These are phyloP conservation scores for Pichia sp. DNA, from an alignment of 1,139 yeast species.

Conservation along the genomic window DNA sequence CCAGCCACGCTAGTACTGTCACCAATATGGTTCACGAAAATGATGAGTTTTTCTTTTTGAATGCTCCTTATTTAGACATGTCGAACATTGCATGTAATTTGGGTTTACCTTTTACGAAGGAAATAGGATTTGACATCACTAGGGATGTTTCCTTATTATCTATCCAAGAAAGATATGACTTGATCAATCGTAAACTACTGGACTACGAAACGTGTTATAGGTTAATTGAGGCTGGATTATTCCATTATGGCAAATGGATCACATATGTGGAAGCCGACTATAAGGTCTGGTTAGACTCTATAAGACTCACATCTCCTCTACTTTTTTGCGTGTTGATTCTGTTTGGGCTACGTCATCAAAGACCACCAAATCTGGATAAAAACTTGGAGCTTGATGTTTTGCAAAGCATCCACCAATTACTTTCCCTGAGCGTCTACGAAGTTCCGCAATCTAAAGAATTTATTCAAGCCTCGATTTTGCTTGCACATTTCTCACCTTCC, in stretches of 20 bases:
- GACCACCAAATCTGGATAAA: conserved; percentile 17
- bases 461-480: conserved; percentile 56
- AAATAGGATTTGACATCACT: conserved; percentile 41
- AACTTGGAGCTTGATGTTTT: conserved; percentile 34
- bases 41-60: conserved; percentile 37
- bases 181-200: conserved; percentile 47
- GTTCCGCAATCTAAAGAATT: conserved; percentile 46
- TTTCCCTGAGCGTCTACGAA: conserved; percentile 42
- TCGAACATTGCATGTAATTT: conserved; percentile 34
- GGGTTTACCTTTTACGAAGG: conserved; percentile 38
- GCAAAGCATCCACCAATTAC: conserved; percentile 39
- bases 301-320: conserved; percentile 52
- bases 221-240: conserved; percentile 50
- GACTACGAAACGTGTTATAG: conserved; percentile 43
- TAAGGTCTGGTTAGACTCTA: conserved; percentile 44
- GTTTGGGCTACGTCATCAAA: conserved; percentile 48
- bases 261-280: conserved; percentile 51
- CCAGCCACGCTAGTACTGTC: too few species aligned
- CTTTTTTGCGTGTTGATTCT: conserved; percentile 61
- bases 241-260: conserved; percentile 70
- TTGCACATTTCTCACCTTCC: conserved; percentile 56
- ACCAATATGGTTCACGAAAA: conserved; percentile 12
- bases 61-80: conserved; percentile 50
- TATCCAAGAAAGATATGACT: conserved; percentile 33
- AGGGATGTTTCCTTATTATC: conserved; percentile 22